Evolutionary conservation across 73 alveolate species (phyloP).

Genomic region (Paramecium primaurelia): DNA sequence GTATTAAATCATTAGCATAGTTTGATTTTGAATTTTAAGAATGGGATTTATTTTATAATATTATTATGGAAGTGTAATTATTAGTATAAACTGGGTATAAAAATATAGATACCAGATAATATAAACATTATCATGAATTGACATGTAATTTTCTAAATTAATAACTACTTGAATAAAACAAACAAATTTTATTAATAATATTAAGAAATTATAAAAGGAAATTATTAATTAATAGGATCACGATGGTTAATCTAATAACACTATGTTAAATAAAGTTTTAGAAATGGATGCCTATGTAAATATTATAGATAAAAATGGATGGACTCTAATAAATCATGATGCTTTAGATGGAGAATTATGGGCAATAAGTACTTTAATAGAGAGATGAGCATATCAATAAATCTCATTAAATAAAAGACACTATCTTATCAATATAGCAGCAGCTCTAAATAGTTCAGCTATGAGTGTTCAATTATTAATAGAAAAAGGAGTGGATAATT

Average conservation of each 20-base stretch:
- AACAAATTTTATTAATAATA: background rate
- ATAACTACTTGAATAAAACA: conserved; percentile 35
- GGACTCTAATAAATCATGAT: conserved; percentile 77
- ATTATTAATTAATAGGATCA: conserved; percentile 66
- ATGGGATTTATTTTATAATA: conserved; percentile 61
- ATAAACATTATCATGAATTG: background rate
- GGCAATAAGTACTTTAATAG: conserved; percentile 34
- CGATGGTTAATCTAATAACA: conserved; percentile 50
- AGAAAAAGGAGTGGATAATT: conserved; percentile 51
- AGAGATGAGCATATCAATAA: conserved; percentile 49
- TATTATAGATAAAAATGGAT: conserved; percentile 58
- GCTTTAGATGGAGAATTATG: conserved; percentile 62
- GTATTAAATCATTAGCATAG: conserved; percentile 51
- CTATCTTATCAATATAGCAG: conserved; percentile 76
- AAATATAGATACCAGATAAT: conserved; percentile 74
- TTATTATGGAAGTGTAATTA: conserved; percentile 65
- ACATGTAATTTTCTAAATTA: background rate
- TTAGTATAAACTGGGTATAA: conserved; percentile 64
- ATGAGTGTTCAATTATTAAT: conserved; percentile 58
- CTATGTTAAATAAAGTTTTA: conserved; percentile 21
- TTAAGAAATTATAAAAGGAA: conserved; percentile 62
- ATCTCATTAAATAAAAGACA: conserved; percentile 42
- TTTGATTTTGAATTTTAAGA: conserved; percentile 54
- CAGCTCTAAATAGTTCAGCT: conserved; percentile 73
- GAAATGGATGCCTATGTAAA: conserved; percentile 51